phyloP scores from a whole-genome alignment of 768 basidiomycete species.

The Pleurotus tuber-regium region DNA sequence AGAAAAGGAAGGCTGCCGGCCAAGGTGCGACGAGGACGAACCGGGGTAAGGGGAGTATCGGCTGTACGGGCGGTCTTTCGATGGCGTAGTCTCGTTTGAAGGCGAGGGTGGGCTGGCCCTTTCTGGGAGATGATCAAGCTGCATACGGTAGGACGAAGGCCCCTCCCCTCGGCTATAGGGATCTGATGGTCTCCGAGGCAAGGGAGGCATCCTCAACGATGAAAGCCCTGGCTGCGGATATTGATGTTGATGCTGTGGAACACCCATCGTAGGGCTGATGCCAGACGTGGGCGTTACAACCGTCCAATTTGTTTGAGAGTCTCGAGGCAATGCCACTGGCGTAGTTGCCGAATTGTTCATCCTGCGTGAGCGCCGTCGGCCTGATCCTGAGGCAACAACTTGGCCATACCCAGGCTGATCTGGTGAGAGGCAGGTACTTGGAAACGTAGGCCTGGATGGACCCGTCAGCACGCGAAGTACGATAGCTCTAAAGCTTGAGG shows the following conservation, averaged over 20 bases:
- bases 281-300: constrained; percentile 39
- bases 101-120: constrained; percentile 2
- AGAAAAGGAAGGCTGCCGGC: constrained; percentile 15
- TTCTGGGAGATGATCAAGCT: not conserved
- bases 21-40: constrained; percentile 13
- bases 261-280: constrained; percentile 24
- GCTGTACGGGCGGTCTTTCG: constrained; percentile 9
- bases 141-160: not conserved
- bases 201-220: not conserved
- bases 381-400: constrained; percentile 60
- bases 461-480: constrained; percentile 14
- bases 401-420: constrained; percentile 88
- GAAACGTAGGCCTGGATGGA: constrained; percentile 70
- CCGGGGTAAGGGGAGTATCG: constrained; percentile 46
- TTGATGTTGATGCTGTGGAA: not conserved
- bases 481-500: constrained; percentile 11
- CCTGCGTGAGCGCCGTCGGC: constrained; percentile 61
- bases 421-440: constrained; percentile 78
- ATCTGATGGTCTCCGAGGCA: constrained; percentile 7
- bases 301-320: constrained; percentile 40
- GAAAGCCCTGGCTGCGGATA: not conserved
- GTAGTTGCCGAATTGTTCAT: constrained; percentile 33
- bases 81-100: constrained; percentile 1
- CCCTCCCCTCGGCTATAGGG: not conserved
- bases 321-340: constrained; percentile 17